phyloP scores from a whole-genome alignment of 2,329 filamentous ascomycete species.

The Aspergillus sp. region DNA sequence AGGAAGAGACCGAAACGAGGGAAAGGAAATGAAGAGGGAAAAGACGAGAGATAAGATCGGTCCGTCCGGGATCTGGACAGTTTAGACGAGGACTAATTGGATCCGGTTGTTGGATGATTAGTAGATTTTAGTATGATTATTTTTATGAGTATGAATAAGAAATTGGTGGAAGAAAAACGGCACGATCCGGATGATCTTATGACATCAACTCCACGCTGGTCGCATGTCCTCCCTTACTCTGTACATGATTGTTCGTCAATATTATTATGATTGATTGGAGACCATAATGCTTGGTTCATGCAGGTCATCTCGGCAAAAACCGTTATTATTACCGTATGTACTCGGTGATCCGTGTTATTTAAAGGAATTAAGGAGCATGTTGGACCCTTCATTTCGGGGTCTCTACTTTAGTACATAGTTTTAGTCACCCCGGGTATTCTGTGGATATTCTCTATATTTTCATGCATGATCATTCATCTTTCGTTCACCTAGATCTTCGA shows the following conservation, averaged over 20 bases:
- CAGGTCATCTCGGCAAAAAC: too few relatives aligned
- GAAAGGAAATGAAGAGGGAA: constrained; percentile 1
- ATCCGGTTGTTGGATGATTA: neutral
- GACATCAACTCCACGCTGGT: neutral
- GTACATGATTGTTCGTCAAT: too few relatives aligned
- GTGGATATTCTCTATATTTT: neutral
- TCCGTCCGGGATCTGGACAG: too few relatives aligned
- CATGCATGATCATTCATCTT: neutral
- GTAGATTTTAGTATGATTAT: neutral
- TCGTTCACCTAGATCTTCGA: constrained; percentile 6
- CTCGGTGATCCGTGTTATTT: too few relatives aligned
- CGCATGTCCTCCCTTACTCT: too few relatives aligned
- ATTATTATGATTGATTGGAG: too few relatives aligned
- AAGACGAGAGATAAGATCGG: constrained; percentile 1
- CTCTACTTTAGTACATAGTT: too few relatives aligned
- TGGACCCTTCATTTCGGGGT: too few relatives aligned
- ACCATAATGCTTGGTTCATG: too few relatives aligned
- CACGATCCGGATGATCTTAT: constrained; percentile 7
- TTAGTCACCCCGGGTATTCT: too few relatives aligned
- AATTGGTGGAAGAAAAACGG: constrained; percentile 3
- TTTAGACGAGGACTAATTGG: neutral
- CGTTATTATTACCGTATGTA: too few relatives aligned
- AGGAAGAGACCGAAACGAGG: neutral
- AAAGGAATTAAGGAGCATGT: too few relatives aligned
- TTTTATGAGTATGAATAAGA: neutral